Evolutionary conservation across 192 early-diverging fungal genomes (phyloP).

Genomic region (Polychytrium aggregatum): DNA sequence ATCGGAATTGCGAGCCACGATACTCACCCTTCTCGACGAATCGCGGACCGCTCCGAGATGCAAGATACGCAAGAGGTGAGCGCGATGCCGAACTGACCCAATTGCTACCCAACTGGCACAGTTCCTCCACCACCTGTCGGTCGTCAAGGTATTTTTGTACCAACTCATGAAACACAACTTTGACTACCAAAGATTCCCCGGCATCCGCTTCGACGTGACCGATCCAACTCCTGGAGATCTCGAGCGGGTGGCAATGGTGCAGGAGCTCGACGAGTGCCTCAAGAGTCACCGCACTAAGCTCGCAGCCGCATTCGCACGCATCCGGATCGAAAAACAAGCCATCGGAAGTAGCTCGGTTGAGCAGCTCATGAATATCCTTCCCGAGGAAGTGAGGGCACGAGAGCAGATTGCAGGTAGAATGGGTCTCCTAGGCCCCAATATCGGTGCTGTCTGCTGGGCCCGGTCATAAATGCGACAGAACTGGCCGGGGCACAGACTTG

Average conservation of each 20-base stretch:
- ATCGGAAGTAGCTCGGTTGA: constrained; percentile 23
- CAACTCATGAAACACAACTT: constrained; percentile 48
- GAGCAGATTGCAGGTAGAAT: constrained; percentile 33
- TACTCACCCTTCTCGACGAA: too few species aligned
- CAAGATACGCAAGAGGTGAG: too few species aligned
- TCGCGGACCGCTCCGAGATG: too few species aligned
- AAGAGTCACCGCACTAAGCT: constrained; percentile 25
- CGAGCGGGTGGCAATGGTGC: constrained; percentile 16
- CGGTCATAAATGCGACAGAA: too few species aligned
- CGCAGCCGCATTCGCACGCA: constrained; percentile 37
- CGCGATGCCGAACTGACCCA: too few species aligned
- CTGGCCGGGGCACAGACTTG: background rate
- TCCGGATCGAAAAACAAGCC: constrained; percentile 34
- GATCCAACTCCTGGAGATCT: constrained; percentile 2
- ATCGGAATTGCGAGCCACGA: too few species aligned
- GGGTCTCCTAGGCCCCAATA: background rate
- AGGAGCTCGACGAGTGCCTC: constrained; percentile 24
- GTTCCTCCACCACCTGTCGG: constrained; percentile 37
- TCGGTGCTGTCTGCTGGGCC: too few species aligned
- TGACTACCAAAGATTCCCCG: constrained; percentile 28
- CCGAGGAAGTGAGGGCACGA: constrained; percentile 28
- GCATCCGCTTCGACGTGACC: constrained; percentile 17
- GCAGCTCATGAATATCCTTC: constrained; percentile 39
- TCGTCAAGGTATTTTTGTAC: constrained; percentile 39
- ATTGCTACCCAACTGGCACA: too few species aligned